Evolutionary conservation across 2,329 filamentous ascomycete species (phyloP).

Genomic region (Trichoderma aggressivum): DNA sequence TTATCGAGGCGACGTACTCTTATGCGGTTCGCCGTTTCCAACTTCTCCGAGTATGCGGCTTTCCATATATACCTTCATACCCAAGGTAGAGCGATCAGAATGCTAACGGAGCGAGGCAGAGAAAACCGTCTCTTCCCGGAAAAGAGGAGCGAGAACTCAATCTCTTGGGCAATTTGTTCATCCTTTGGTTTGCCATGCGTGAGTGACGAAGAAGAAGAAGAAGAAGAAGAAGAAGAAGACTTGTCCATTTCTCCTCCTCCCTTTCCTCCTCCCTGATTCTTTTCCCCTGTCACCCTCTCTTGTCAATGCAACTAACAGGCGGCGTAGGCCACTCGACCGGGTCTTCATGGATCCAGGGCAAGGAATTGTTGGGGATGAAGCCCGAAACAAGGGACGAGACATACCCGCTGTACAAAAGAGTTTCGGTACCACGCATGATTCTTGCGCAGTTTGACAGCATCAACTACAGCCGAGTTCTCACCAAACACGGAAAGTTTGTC

Average conservation of each 20-base stretch:
- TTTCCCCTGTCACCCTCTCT: not conserved
- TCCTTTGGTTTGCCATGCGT: constrained; percentile 48
- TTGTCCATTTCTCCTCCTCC: not conserved
- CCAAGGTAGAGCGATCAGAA: not conserved
- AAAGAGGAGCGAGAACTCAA: constrained; percentile 30
- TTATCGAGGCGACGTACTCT: constrained; percentile 26
- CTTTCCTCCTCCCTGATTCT: not conserved
- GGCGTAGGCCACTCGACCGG: constrained; percentile 43
- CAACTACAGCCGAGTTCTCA: constrained; percentile 36
- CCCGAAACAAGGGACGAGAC: constrained; percentile 33
- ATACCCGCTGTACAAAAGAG: constrained; percentile 38
- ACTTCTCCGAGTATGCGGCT: constrained; percentile 25
- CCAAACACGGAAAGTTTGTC: constrained; percentile 33
- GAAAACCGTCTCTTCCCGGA: not conserved
- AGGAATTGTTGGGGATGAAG: constrained; percentile 40
- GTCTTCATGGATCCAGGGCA: constrained; percentile 41
- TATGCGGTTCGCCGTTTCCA: constrained; percentile 24
- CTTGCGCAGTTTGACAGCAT: constrained; percentile 46
- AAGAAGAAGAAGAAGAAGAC: too few species aligned
- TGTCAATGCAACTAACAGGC: not conserved
- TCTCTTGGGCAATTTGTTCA: constrained; percentile 41
- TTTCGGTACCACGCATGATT: constrained; percentile 44
- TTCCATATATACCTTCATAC: not conserved
- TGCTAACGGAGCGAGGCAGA: not conserved
- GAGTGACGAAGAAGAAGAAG: too few species aligned